A percentile compares a stretch with the other conserved stretches of the same genome.
Conservation (phyloP, 192 early-diverging fungal species). For the Podila verticillata region DNA sequence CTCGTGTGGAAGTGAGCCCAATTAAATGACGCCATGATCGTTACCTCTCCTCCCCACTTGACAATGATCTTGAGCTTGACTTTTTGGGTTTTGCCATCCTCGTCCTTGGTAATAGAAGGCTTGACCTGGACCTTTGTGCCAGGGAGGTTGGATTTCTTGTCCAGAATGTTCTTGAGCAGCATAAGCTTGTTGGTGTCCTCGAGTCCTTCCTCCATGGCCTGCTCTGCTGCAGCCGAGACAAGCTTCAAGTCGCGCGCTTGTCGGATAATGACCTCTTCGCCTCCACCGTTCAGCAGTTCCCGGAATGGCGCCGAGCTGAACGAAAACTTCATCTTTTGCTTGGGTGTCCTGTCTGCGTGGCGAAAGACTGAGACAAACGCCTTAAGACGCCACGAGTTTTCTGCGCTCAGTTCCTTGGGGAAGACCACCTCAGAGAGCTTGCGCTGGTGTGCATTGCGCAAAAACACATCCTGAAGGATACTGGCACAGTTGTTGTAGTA, state of each 20-base stretch:
- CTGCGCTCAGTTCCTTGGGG: conserved; percentile 70
- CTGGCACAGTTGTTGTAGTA: conserved; percentile 90
- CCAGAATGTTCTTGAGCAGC: conserved; percentile 80
- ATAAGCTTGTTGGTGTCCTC: conserved; percentile 62
- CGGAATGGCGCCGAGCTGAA: conserved; percentile 78
- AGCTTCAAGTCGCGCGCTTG: conserved; percentile 71
- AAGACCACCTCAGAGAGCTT: conserved; percentile 61
- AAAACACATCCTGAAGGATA: conserved; percentile 81
- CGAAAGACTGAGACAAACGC: conserved; percentile 92
- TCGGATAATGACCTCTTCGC: conserved; percentile 86
- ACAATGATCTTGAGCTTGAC: conserved; percentile 90
- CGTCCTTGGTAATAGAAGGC: conserved; percentile 73
- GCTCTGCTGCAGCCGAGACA: conserved; percentile 70
- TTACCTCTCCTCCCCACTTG: conserved; percentile 94
- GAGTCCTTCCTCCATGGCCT: conserved; percentile 64
- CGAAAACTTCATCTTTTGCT: conserved; percentile 95
- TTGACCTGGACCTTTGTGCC: conserved; percentile 96
- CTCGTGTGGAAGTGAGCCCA: background rate
- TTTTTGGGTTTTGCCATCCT: conserved; percentile 51
- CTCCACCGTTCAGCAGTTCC: conserved; percentile 70
- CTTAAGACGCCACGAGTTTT: conserved; percentile 93
- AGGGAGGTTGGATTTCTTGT: conserved; percentile 79
- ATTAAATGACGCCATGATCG: background rate
- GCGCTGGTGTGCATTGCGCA: conserved; percentile 69
- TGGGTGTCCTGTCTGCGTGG: conserved; percentile 96